Evolutionary conservation across 140 eudicot species (phyloP), one percentile per base, ranked within the genome.

Genomic region (Senecio squalidus): DNA sequence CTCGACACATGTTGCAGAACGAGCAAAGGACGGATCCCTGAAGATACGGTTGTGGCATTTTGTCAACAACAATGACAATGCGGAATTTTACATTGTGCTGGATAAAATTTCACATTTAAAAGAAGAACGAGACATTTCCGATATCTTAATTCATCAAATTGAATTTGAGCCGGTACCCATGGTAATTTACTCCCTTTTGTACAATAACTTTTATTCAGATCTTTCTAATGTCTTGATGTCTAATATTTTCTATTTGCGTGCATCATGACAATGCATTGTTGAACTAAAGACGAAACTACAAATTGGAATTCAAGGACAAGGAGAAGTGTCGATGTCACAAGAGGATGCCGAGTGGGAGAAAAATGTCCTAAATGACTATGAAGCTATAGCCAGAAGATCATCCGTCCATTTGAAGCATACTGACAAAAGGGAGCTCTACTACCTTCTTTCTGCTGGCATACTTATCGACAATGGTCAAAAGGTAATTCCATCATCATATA

Each of bases 401-500:
- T 2, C n/a, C 14, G 15, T 10, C 9, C 59, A n/a, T 51, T 9
- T 25, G 36, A 18, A 51, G 36, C 3, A 51, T 9, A 51, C 33
- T 3, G 5, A 21, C 14, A 6, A 14, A 51, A 51, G 11, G 18
- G 57, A 25, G 33, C 57, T 51, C 36, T 51, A 51, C 36, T 25
- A 24, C 22, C 33, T 51, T 51, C 57, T 51, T 24, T 51, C 34
- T 51, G 56, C 9, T 11, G 68, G 57, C 22, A 46, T 62, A 48
- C 68, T 62, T 29, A 46, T 62, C 2, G 68, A 62, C 29, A 29
- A 62, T 62, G 68, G 68, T 3, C 51, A 11, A 62, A 45, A 45
- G 68, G 68, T 62, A 29, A 16, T 29, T 38, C 10, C 20, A 4
- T 56, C 18, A 56, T 56, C n/a, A 33, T 41, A 4, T 16, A 16